These are phyloP conservation scores for Lanmaoa pseudosensibilis DNA, from an alignment of 768 basidiomycete genomes.

Conservation along the genomic window DNA sequence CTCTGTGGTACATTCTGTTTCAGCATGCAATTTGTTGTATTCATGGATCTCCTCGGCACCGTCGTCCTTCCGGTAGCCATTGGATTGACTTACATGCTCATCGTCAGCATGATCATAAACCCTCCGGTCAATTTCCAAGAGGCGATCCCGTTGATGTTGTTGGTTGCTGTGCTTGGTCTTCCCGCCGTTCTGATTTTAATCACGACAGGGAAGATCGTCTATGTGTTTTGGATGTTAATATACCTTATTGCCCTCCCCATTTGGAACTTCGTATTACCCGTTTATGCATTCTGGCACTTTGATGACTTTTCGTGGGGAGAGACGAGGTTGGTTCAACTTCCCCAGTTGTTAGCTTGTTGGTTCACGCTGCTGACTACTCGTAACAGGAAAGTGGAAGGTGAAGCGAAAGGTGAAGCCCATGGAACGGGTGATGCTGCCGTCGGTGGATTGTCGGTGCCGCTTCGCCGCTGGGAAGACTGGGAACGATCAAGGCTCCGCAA, in stretches of 20 bases:
- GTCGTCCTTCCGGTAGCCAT: conserved; percentile 95
- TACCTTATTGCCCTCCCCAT: conserved; percentile 91
- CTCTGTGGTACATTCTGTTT: conserved; percentile 99
- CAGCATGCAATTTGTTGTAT: conserved; percentile 99
- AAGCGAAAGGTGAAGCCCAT: conserved; percentile 77
- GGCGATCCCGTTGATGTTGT: conserved; percentile 89
- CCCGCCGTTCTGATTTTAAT: conserved; percentile 91
- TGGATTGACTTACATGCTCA: conserved; percentile 81
- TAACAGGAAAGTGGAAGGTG: conserved; percentile 90
- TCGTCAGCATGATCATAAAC: conserved; percentile 73
- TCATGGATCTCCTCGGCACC: conserved; percentile 93
- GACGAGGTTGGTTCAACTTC: conserved; percentile 69
- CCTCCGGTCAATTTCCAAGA: conserved; percentile 87
- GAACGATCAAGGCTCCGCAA: conserved; percentile 93
- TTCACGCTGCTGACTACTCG: conserved; percentile 10
- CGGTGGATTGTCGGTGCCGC: conserved; percentile 67
- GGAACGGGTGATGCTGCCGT: conserved; percentile 57
- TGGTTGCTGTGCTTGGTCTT: conserved; percentile 88
- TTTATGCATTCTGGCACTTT: conserved; percentile 99
- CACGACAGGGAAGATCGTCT: conserved; percentile 92
- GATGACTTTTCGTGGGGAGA: conserved; percentile 99
- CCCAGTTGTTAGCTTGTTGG: not conserved
- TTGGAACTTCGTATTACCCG: conserved; percentile 93
- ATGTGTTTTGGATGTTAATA: conserved; percentile 97
- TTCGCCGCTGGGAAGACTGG: conserved; percentile 99